Evolutionary conservation across 352 stramenopile species (phyloP), one percentile per base, ranked within the genome.

Genomic region (Sclerospora graminicola): DNA sequence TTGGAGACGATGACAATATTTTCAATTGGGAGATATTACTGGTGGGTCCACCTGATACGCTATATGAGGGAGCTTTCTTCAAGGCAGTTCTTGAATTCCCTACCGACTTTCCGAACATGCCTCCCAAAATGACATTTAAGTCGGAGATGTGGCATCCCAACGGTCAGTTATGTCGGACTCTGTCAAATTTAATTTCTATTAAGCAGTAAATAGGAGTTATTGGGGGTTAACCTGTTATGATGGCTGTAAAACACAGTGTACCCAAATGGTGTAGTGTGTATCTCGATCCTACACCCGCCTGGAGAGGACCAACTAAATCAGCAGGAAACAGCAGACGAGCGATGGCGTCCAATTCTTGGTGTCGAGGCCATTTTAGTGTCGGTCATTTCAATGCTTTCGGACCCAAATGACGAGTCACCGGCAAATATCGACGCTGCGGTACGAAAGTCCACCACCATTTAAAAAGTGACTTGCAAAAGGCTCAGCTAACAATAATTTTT

Each of bases 71-170:
- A 42, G 97, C 91, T 11, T 98, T 99, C 61, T 99, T 99, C 74
- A 98, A 97, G 62, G 95, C 95, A 15, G 69, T 70, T 28, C 78
- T 99, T 18, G 78, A 97, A 41, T 99, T 99, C 63, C 97, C 97
- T 19, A 48, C 74, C 8, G 94, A 99, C 60, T 99, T 99, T 62
- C 97, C 97, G 33, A 99, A 99, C 70, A 97, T 96, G 82, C 97
- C 97, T 29, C 94, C 93, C 15, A 96, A 93, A 48, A 99, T 99
- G 95, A 98, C 85, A 18, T 99, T 99, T 68, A 84, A 84, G 39
- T 98, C 94, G 24, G 91, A 98, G 63, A 99, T 99, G 90, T 99
- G 95, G 93, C 96, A 99, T 63, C 96, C 96, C 6, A 99, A 99
- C 57, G 84, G 89, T 96, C 38, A 16, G 72, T 63, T 23, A 11